Evolutionary conservation across 805 yeast genomes (phyloP).

Genomic region (Saturnispora besseyi): DNA sequence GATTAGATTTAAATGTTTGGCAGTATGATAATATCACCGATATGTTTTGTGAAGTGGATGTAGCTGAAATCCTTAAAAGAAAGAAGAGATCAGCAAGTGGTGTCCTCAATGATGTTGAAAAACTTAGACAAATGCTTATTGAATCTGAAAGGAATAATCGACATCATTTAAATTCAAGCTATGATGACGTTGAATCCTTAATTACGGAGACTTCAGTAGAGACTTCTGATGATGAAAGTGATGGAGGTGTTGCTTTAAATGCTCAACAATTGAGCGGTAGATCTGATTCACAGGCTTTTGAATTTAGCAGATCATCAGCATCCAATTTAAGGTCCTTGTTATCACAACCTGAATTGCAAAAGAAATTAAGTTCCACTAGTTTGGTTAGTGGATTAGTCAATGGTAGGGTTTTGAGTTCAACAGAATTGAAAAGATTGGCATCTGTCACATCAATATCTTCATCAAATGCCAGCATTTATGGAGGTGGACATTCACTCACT

Average conservation of each 20-base stretch:
- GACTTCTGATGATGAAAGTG: conserved; percentile 11
- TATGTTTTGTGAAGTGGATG: conserved; percentile 31
- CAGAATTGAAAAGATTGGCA: conserved; percentile 8
- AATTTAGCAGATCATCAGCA: conserved; percentile 14
- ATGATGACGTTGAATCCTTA: conserved; percentile 11
- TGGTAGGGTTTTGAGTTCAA: conserved; percentile 3
- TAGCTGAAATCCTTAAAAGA: conserved; percentile 28
- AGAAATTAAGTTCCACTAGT: conserved; percentile 1
- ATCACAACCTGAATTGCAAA: conserved; percentile 1
- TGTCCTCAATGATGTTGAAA: conserved; percentile 13
- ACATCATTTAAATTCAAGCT: conserved; percentile 10
- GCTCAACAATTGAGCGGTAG: conserved; percentile 16
- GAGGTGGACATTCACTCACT: background rate
- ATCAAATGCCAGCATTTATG: background rate
- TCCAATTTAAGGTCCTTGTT: conserved; percentile 4
- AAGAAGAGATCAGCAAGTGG: conserved; percentile 26
- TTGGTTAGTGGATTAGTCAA: background rate
- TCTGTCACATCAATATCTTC: conserved; percentile 2
- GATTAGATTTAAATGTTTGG: conserved; percentile 31
- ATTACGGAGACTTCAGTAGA: conserved; percentile 7
- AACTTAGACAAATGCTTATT: conserved; percentile 10
- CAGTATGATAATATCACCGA: conserved; percentile 28
- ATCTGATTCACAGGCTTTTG: conserved; percentile 27
- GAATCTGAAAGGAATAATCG: conserved; percentile 1
- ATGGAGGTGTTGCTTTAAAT: background rate